A percentile compares a stretch with the other conserved stretches of the same genome.
phyloP scores from a whole-genome alignment of 2,329 filamentous ascomycete species.

The Fusarium brevicatenulatum region DNA sequence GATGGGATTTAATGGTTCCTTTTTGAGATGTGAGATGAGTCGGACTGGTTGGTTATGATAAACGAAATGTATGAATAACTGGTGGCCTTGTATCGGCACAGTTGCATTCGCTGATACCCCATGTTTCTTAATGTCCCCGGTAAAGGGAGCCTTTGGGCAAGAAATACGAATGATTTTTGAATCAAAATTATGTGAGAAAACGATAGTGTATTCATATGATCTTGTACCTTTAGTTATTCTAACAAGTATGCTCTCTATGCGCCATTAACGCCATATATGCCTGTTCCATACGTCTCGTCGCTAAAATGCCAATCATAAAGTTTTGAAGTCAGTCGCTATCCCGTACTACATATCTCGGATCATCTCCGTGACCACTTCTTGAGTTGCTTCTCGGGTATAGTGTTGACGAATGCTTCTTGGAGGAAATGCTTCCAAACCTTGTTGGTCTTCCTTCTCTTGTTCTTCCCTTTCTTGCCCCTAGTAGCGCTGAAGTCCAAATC shows the following conservation, averaged over 20 bases:
- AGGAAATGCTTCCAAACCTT: slow-evolving; percentile 83
- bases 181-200: not conserved
- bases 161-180: not conserved
- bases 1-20: not conserved
- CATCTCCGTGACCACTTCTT: slow-evolving; percentile 53
- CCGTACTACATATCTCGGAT: slow-evolving; percentile 5
- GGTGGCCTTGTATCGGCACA: not conserved
- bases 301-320: slow-evolving; percentile 30
- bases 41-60: slow-evolving; percentile 18
- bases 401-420: slow-evolving; percentile 81
- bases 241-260: slow-evolving; percentile 4
- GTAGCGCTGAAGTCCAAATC: slow-evolving; percentile 17
- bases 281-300: slow-evolving; percentile 18
- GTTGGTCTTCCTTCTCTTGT: slow-evolving; percentile 63
- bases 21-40: not conserved
- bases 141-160: not conserved
- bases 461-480: slow-evolving; percentile 50
- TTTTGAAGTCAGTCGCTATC: not conserved
- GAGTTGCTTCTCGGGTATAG: slow-evolving; percentile 73
- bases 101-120: slow-evolving; percentile 43
- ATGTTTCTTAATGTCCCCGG: not conserved
- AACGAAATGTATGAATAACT: slow-evolving; percentile 25
- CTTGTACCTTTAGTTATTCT: not conserved
- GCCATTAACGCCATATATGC: slow-evolving; percentile 34
- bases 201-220: slow-evolving; percentile 18